Evolutionary conservation across 305 asterid species (phyloP).

Genomic region (Lippia alba): DNA sequence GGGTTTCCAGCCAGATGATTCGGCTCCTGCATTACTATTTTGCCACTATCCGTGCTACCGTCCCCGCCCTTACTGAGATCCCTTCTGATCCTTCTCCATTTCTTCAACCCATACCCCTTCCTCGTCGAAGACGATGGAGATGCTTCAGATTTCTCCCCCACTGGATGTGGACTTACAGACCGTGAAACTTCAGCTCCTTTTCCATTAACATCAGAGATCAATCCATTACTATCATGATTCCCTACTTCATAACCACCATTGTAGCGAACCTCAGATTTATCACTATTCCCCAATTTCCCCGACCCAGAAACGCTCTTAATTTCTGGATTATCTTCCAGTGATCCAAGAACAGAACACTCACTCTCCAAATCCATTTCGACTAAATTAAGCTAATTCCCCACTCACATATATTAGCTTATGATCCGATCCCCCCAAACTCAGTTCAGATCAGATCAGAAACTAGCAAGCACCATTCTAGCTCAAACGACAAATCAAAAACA

Average conservation of each 20-base stretch:
- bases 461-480: slow-evolving; percentile 47
- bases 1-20: slow-evolving; percentile 37
- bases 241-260: slow-evolving; percentile 32
- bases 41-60: slow-evolving; percentile 38
- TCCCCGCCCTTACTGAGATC: slow-evolving; percentile 45
- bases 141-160: slow-evolving; percentile 19
- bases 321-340: slow-evolving; percentile 46
- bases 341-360: slow-evolving; percentile 41
- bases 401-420: neutral
- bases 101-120: slow-evolving; percentile 68
- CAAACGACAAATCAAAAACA: slow-evolving; percentile 27
- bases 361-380: slow-evolving; percentile 53
- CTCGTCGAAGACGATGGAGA: slow-evolving; percentile 38
- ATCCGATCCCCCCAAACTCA: slow-evolving; percentile 6
- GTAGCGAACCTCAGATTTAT: slow-evolving; percentile 26
- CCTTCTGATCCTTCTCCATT: slow-evolving; percentile 81
- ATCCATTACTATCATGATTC: slow-evolving; percentile 34
- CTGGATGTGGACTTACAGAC: slow-evolving; percentile 21
- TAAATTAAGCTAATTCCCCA: slow-evolving; percentile 21
- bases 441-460: slow-evolving; percentile 54
- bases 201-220: slow-evolving; percentile 30
- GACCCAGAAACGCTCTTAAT: slow-evolving; percentile 4
- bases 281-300: slow-evolving; percentile 34
- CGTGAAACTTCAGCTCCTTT: slow-evolving; percentile 32
- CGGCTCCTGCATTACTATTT: slow-evolving; percentile 45